Percentiles rank a stretch among this genome's conserved stretches.
Conservation (phyloP, 108 stramenopile species). For the Cyclotella kingstonii region DNA sequence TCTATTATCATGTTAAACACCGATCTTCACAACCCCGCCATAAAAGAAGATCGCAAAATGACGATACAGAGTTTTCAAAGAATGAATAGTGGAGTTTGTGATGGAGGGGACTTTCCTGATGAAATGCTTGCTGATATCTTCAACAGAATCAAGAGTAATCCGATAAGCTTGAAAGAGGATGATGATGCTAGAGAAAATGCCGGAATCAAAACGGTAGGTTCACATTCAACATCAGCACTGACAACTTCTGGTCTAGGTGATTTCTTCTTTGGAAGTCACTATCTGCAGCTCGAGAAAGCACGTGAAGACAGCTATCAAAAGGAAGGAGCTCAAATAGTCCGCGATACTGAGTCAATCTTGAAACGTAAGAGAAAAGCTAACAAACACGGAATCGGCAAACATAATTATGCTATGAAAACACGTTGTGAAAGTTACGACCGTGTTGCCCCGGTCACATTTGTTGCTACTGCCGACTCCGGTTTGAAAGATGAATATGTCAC, state of each 20-base stretch:
- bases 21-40: constrained; percentile 97
- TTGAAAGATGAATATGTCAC: constrained; percentile 85
- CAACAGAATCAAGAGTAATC: constrained; percentile 89
- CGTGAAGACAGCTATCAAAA: constrained; percentile 82
- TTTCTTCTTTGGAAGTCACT: constrained; percentile 71
- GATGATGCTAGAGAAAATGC: constrained; percentile 77
- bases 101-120: constrained; percentile 91
- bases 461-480: constrained; percentile 75
- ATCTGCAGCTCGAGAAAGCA: constrained; percentile 75
- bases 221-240: constrained; percentile 22
- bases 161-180: constrained; percentile 97
- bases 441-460: constrained; percentile 48
- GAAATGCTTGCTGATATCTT: constrained; percentile 90
- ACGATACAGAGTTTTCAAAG: constrained; percentile 92
- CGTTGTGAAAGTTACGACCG: constrained; percentile 11
- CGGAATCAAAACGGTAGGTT: constrained; percentile 38
- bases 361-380: constrained; percentile 57
- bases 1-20: constrained; percentile 99
- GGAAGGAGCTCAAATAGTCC: constrained; percentile 94
- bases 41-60: constrained; percentile 93
- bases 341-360: constrained; percentile 85
- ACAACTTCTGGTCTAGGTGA: constrained; percentile 44
- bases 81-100: constrained; percentile 96
- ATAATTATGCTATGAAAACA: constrained; percentile 12
- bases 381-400: constrained; percentile 22